Evolutionary conservation across 768 basidiomycete genomes (phyloP), one percentile per base, ranked within the genome.

Genomic region (Tricholoma saponaceum): DNA sequence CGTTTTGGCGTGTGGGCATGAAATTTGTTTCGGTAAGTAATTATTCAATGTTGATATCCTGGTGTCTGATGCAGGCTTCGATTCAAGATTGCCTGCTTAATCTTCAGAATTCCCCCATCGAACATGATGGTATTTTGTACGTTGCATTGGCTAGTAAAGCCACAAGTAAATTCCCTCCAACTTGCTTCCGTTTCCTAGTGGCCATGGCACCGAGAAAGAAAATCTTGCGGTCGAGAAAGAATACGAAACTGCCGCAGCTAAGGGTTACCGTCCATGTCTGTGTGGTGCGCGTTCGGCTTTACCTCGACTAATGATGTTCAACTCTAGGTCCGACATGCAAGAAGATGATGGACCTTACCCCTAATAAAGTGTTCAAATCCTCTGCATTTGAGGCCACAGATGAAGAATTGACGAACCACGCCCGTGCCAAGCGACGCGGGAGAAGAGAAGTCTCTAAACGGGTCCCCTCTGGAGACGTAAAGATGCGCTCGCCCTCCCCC

Each of bases 381-480:
- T 68, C 71, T 1, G 88, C 89, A 0, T 93, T 94, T 64, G 82
- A 87, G 63, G 88, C 90, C 0, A 76, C 82, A 0, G 77, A 78
- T 3, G 80, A 84, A 35, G 86, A 89, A 55, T 63, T 89, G 8
- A 68, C 68, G 13, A 65, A 72, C 4, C 73, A 79, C 18, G 68
- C 70, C 14, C 74, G 73, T n/a, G 66, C 67, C 7, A 74, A 67
- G 59, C 72, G 72, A 51, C 68, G 67, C 28, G 60, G 52, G 22
- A 72, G 66, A 60, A 58, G 54, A 61, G 61, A 51, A 46, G 51
- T 52, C 53, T 39, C 47, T 52, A 59, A 52, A 37, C 44, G 55
- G 16, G 35, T 51, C 14, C 23, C 43, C 5, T 47, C 57, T 51
- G 58, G 61, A 50, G 64, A 68, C 37, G 64, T 64, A 12, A 67